Evolutionary conservation across 495 filamentous ascomycete species (phyloP).

Genomic region (Filosporella fistucella): DNA sequence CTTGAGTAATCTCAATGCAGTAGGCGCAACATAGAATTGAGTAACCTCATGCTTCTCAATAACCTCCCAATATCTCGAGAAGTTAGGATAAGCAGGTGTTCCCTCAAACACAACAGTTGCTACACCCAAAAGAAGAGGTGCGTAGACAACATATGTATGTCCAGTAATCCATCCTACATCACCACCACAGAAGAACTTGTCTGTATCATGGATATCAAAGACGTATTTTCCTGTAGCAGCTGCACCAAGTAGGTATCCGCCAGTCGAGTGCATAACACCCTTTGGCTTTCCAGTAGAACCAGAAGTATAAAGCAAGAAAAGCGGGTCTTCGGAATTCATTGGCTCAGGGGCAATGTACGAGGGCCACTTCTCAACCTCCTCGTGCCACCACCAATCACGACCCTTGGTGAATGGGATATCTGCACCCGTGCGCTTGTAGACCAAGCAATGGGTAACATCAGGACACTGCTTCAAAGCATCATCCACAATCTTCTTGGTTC

Average conservation of each 20-base stretch:
- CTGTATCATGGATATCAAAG: constrained; percentile 93
- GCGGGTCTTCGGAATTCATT: constrained; percentile 89
- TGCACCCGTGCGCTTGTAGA: constrained; percentile 92
- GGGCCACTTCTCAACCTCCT: constrained; percentile 94
- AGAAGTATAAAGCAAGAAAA: constrained; percentile 97
- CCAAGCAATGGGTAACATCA: constrained; percentile 77
- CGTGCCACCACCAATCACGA: constrained; percentile 96
- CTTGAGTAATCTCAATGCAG: constrained; percentile 88
- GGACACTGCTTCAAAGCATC: constrained; percentile 97
- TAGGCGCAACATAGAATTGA: constrained; percentile 98
- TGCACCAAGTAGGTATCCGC: constrained; percentile 87
- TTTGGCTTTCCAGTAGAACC: constrained; percentile 98
- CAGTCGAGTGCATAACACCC: constrained; percentile 98
- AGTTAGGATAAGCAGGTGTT: constrained; percentile 94
- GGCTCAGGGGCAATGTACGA: constrained; percentile 81
- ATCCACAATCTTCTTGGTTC: constrained; percentile 98
- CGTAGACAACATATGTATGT: constrained; percentile 99
- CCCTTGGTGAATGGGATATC: constrained; percentile 88
- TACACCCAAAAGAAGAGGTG: constrained; percentile 86
- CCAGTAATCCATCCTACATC: constrained; percentile 99
- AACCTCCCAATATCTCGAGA: constrained; percentile 98
- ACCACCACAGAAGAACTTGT: constrained; percentile 95
- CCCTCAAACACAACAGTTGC: constrained; percentile 98
- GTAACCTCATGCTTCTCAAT: constrained; percentile 92
- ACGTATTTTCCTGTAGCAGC: constrained; percentile 96